phyloP scores from a whole-genome alignment of 345 rosid genomes.

The Pseudoturritis turrita region DNA sequence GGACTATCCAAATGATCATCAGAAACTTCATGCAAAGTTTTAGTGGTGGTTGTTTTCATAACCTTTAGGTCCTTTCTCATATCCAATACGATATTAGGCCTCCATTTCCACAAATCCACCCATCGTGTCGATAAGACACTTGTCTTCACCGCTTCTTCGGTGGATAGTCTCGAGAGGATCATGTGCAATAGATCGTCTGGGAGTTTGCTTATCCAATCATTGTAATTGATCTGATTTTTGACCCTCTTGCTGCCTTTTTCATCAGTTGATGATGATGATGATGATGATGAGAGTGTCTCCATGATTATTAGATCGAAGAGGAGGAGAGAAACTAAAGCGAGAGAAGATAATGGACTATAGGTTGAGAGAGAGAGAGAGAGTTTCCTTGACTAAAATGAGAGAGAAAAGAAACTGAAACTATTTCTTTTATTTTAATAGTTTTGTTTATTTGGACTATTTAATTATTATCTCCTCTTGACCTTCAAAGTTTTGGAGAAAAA shows the following conservation, averaged over 20 bases:
- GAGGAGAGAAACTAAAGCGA: background rate
- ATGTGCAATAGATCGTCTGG: background rate
- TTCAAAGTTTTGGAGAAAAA: background rate
- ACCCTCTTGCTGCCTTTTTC: background rate
- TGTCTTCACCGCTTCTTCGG: background rate
- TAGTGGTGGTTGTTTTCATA: background rate
- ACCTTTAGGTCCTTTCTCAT: background rate
- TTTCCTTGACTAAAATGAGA: background rate
- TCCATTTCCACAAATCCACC: background rate
- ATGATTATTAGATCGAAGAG: background rate
- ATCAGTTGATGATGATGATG: background rate
- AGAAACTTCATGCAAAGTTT: background rate
- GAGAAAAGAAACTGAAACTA: no score
- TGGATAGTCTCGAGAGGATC: background rate
- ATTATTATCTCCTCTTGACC: background rate
- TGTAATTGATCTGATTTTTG: background rate
- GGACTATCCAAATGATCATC: background rate
- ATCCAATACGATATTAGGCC: background rate
- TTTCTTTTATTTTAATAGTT: no score
- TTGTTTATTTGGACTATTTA: no score
- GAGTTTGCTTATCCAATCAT: background rate
- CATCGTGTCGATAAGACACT: background rate
- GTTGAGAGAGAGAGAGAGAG: background rate
- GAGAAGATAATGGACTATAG: background rate
- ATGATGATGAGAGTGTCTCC: background rate